Base-by-base conservation (phyloP, 2,329 filamentous ascomycete species). In the Aspergillus bombycis region DNA sequence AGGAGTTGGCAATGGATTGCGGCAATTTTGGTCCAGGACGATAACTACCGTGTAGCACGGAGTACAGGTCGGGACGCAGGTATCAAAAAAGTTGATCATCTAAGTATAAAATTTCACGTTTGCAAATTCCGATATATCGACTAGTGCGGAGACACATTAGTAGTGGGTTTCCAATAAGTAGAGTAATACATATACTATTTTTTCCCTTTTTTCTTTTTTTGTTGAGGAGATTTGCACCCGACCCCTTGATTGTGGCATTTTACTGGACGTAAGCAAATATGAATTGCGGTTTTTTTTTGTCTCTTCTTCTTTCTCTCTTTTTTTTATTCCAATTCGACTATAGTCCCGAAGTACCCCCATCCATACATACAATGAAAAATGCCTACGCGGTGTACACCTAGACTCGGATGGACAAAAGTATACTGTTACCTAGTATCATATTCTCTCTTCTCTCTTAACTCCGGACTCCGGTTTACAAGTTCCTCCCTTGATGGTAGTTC, bases 21-120 rank as follows among this genome's bases (percentile, higher is more conserved):
- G 67, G 66, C 64, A 68, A 65, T 69, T 69, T 68, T 58, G 32
- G 11, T 52, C 55, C 65, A 68, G 67, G 65, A 67, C 64, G 50
- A 64, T 48, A 61, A 52, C 65, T 69, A 69, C 67, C 64, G 65
- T 67, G 67, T 69, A 69, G 63, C n/a, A 66, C 65, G 43, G 55
- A 66, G 67, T 62, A 62, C 62, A 63, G 43, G n/a, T 38, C 38
- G 55, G 60, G 32, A 38, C 34, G 38, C 38, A 41, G 8, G 28
- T 46, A 56, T 57, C 30, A 23, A 54, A 54, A 36, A 36, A 30
- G 28, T n/a, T 41, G 52, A 55, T 38, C 32, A 23, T 36, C 52
- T 54, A 32, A 48, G 23, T 52, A 52, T 32, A n/a, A 55, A 41
- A 32, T 28, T 28, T 53, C 23, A n/a, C 11, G 23, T 14, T 53